Base-by-base conservation (phyloP, 169 alveolate genomes). In the Amoebophrya sp. region DNA sequence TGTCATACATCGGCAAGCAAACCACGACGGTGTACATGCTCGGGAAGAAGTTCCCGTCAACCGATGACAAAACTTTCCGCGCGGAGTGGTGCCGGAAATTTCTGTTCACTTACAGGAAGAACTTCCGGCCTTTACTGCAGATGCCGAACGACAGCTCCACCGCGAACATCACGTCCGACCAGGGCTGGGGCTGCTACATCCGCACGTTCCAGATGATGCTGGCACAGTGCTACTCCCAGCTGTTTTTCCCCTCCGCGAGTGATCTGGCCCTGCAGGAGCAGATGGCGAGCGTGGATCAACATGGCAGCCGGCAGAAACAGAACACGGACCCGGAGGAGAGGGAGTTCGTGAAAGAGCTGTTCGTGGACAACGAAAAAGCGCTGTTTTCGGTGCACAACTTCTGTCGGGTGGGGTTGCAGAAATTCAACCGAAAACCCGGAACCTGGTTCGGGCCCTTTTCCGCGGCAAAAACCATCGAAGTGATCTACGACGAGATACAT, bases 191-290 rank as follows among this genome's bases (percentile, higher is more conserved):
- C 83, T 66, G 83, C 35, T 66, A 66, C 83, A 66, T 66, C 35
- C 83, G 83, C 35, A 66, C 83, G 83, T 66, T 66, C 83, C 83
- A 66, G 83, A 66, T 66, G 83, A 66, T 66, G 83, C 83, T 66
- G 29, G 83, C 83, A 25, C 83, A 66, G 83, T 66, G 83, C 35
- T 66, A 66, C 32, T 18, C 83, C 7, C 12, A 25, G 39, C 7
- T 66, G 10, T 2, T 66, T 25, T 66, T 66, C 83, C 38, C 32
- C 35, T 2, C n/a, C n/a, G n/a, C n/a, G n/a, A n/a, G n/a, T n/a
- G n/a, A n/a, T n/a, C n/a, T n/a, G n/a, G n/a, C n/a, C n/a, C n/a
- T n/a, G n/a, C n/a, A n/a, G n/a, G n/a, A n/a, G n/a, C n/a, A n/a
- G n/a, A n/a, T n/a, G n/a, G n/a, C n/a, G n/a, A n/a, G n/a, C n/a